These are phyloP conservation scores for Cymbopogon flexuosus DNA, from an alignment of 202 grass and related monocot species.

Conservation along the genomic window DNA sequence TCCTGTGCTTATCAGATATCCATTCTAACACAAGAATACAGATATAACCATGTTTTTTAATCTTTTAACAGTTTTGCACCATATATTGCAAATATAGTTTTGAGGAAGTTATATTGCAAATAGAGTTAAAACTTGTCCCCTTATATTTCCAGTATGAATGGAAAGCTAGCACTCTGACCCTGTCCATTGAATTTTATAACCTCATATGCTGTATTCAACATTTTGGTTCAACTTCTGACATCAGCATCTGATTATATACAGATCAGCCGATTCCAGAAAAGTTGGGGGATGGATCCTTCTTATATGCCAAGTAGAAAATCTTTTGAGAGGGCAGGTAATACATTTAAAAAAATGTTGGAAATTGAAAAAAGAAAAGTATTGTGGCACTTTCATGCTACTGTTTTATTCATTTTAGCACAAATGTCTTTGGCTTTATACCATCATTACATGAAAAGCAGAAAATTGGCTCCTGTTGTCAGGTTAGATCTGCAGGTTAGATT, in stretches of 20 bases:
- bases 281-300: conserved; percentile 79
- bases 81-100: neutral
- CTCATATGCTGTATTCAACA: neutral
- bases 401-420: neutral
- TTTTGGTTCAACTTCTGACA: conserved; percentile 12
- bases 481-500: neutral
- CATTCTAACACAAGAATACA: neutral
- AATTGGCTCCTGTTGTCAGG: neutral
- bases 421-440: neutral
- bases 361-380: neutral
- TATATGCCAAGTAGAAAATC: conserved; percentile 92
- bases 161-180: too few relatives aligned
- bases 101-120: neutral
- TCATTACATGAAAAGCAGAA: neutral
- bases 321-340: conserved; percentile 84
- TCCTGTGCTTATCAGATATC: neutral
- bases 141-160: neutral
- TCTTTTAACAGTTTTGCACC: neutral
- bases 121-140: neutral
- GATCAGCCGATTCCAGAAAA: conserved; percentile 81
- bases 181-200: neutral
- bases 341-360: neutral
- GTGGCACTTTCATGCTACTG: neutral
- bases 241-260: conserved; percentile 33
- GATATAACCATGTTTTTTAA: neutral